Percentiles rank a stretch among this genome's conserved stretches.
Conservation (phyloP, 306 rosid species). For the Corylus avellana region DNA sequence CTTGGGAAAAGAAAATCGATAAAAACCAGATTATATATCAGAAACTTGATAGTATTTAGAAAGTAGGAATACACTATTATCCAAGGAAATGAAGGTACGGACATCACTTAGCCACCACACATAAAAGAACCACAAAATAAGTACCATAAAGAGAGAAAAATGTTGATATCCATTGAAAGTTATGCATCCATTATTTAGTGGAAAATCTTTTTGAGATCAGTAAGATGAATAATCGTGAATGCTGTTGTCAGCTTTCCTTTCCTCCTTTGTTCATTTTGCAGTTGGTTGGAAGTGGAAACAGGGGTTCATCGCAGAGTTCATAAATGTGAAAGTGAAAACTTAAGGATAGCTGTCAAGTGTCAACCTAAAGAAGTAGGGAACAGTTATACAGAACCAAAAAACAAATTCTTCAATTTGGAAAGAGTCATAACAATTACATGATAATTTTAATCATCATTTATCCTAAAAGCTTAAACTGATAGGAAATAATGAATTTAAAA, state of each 20-base stretch:
- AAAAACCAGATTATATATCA: slow-evolving; percentile 27
- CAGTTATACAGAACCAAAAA: not conserved
- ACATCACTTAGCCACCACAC: not conserved
- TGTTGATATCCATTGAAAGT: not conserved
- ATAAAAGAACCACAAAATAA: not conserved
- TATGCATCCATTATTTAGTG: not conserved
- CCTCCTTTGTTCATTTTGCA: not conserved
- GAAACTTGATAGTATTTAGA: slow-evolving; percentile 1
- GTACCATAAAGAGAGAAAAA: not conserved
- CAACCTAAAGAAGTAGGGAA: not conserved
- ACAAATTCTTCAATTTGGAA: too few relatives aligned
- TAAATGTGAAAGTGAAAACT: not conserved
- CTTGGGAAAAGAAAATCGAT: slow-evolving; percentile 15
- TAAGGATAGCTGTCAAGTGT: not conserved
- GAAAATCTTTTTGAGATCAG: not conserved
- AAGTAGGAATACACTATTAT: not conserved
- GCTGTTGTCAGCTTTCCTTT: not conserved
- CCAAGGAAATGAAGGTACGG: not conserved
- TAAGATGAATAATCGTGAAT: not conserved
- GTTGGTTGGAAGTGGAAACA: not conserved
- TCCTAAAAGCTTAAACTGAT: too few relatives aligned
- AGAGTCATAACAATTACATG: not conserved
- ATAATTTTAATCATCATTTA: too few relatives aligned
- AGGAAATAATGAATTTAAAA: too few relatives aligned
- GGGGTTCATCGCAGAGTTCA: not conserved